Evolutionary conservation across 257 asterid genomes (phyloP).

Genomic region (Solanum verrucosum): DNA sequence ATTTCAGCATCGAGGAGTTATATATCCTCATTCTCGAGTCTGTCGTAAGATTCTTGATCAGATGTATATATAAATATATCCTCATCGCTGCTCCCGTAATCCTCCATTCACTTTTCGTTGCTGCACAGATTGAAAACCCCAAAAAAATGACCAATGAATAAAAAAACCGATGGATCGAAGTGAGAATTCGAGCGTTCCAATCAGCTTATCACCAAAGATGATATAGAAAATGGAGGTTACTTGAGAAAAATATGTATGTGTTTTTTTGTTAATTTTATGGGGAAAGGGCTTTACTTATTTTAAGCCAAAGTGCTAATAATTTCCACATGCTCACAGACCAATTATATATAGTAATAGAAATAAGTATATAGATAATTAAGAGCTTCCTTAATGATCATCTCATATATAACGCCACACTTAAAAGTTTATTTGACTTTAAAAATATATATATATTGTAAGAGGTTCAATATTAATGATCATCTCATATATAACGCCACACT

Average conservation of each 20-base stretch:
- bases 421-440: not conserved
- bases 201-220: not conserved
- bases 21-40: constrained; percentile 40
- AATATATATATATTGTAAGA: too few species aligned
- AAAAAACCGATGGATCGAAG: not conserved
- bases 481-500: constrained; percentile 7
- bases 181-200: not conserved
- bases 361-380: not conserved
- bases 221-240: not conserved
- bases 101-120: constrained; percentile 27
- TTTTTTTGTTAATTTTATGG: not conserved
- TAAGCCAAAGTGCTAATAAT: too few species aligned
- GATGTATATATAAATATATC: constrained; percentile 26
- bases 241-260: not conserved
- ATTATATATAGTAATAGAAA: too few species aligned
- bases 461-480: constrained; percentile 11
- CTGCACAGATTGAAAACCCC: constrained; percentile 4
- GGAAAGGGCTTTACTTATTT: not conserved
- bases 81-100: constrained; percentile 47
- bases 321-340: too few species aligned
- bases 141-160: not conserved
- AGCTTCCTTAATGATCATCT: constrained; percentile 24
- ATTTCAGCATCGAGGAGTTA: not conserved
- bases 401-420: not conserved
- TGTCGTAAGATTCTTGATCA: constrained; percentile 52